phyloP scores from a whole-genome alignment of 805 yeast species.

The Diddensiella santjacobensis region DNA sequence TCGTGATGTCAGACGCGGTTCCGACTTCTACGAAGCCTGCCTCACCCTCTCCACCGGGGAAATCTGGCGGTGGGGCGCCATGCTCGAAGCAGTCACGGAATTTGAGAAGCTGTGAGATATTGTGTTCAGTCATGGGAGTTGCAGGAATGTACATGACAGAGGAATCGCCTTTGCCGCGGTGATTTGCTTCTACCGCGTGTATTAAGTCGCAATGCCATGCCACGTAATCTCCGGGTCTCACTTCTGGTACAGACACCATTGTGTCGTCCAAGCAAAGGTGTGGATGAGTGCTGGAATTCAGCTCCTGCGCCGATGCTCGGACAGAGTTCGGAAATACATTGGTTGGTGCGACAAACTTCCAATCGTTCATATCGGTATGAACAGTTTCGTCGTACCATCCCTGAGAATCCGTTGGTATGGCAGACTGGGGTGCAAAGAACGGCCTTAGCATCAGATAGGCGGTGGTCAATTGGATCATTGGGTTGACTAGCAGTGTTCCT shows the following conservation, averaged over 20 bases:
- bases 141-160: constrained; percentile 40
- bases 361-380: constrained; percentile 5
- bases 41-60: constrained; percentile 20
- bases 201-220: constrained; percentile 44
- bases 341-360: constrained; percentile 32
- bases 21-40: constrained; percentile 7
- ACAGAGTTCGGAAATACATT: constrained; percentile 5
- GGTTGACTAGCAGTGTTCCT: constrained; percentile 41
- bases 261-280: constrained; percentile 34
- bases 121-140: constrained; percentile 32
- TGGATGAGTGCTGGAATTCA: constrained; percentile 33
- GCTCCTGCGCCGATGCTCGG: constrained; percentile 31
- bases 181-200: constrained; percentile 41
- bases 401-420: constrained; percentile 32
- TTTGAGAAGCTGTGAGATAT: constrained; percentile 19
- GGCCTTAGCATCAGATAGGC: constrained; percentile 42
- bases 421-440: constrained; percentile 40
- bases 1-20: constrained; percentile 3
- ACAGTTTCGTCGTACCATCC: constrained; percentile 16
- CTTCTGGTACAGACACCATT: constrained; percentile 38
- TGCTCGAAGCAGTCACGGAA: constrained; percentile 18
- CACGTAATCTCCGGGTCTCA: constrained; percentile 43
- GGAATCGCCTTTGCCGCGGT: constrained; percentile 35
- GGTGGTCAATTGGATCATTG: constrained; percentile 37
- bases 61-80: constrained; percentile 23